Base-by-base conservation (phyloP, 768 basidiomycete genomes). In the Trametes cinnabarina region DNA sequence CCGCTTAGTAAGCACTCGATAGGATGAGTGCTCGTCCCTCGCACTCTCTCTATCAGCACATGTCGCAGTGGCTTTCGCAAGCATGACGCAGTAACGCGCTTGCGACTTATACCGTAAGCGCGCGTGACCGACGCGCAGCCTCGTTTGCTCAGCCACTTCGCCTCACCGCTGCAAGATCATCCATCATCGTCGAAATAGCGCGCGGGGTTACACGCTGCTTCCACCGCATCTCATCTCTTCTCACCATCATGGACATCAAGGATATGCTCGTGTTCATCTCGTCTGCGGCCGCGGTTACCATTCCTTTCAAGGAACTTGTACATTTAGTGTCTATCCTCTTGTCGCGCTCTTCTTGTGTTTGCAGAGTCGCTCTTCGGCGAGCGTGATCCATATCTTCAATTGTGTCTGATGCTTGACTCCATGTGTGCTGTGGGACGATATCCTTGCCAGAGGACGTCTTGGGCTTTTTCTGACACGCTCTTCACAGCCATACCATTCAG, bases 41-140 rank as follows among this genome's bases (percentile, higher is more conserved):
- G n/a, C n/a, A 12, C 30, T 6, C 30, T 7, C 7, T 12, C 12
- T 6, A 32, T 6, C 30, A 7, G 1, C 7, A 19, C 30, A 32
- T 32, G 30, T 32, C 30, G 30, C 30, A 32, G 30, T 12, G 7
- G 30, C 30, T 32, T 32, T 32, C 39, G 46, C 47, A 32, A 39
- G 35, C 44, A 47, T 51, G 49, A 58, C 50, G 56, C 56, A 28
- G 49, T 26, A 20, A 44, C 42, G 56, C 39, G n/a, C 20, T 6
- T 4, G 6, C 23, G 37, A 23, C 42, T 8, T 12, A 22, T 39
- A 4, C 15, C 7, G 14, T 4, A 46, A 34, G 57, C 57, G 57
- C 49, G 28, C 34, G 50, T 58, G 57, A 58, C 57, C 8, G 57
- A 58, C 57, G 57, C 57, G 57, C 35, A 4, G 19, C 12, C 22